A percentile compares a stretch with the other conserved stretches of the same genome.
These are phyloP conservation scores for Leccinum rimulosum DNA, from an alignment of 768 basidiomycete genomes.

Conservation along the genomic window DNA sequence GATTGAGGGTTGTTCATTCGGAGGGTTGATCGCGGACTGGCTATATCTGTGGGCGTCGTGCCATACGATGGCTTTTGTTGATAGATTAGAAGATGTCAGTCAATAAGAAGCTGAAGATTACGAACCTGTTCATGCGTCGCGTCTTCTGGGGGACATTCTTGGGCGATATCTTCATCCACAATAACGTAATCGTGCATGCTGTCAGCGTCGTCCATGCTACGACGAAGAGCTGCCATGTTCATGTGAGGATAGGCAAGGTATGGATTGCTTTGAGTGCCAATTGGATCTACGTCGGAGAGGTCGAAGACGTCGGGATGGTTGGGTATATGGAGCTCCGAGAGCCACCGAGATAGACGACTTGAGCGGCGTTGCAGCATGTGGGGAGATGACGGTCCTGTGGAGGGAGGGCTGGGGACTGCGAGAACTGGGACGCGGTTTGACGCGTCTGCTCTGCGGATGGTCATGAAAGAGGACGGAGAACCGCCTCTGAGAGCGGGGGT, in stretches of 20 bases:
- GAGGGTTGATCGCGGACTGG: constrained; percentile 33
- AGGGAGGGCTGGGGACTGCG: constrained; percentile 10
- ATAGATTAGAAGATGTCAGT: constrained; percentile 15
- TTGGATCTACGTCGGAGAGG: constrained; percentile 22
- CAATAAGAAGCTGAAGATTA: constrained; percentile 22
- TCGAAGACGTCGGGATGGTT: constrained; percentile 18
- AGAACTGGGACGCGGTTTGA: constrained; percentile 13
- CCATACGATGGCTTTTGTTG: constrained; percentile 24
- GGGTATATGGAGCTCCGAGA: constrained; percentile 37
- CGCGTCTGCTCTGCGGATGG: constrained; percentile 26
- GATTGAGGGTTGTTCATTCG: constrained; percentile 35
- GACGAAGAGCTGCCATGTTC: constrained; percentile 27
- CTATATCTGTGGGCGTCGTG: constrained; percentile 21
- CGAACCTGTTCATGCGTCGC: constrained; percentile 23
- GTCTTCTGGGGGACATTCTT: constrained; percentile 24
- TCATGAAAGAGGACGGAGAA: constrained; percentile 34
- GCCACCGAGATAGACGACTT: constrained; percentile 44
- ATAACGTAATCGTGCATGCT: constrained; percentile 42
- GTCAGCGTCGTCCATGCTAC: constrained; percentile 31
- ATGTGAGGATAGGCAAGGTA: constrained; percentile 42
- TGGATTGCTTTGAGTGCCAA: constrained; percentile 35
- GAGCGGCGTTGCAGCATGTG: constrained; percentile 34
- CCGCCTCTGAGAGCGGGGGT: constrained; percentile 8
- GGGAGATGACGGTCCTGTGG: neutral
- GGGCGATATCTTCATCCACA: constrained; percentile 33